These are phyloP conservation scores for Epichloe festucae DNA, from an alignment of 2,329 filamentous ascomycete genomes.

Conservation along the genomic window DNA sequence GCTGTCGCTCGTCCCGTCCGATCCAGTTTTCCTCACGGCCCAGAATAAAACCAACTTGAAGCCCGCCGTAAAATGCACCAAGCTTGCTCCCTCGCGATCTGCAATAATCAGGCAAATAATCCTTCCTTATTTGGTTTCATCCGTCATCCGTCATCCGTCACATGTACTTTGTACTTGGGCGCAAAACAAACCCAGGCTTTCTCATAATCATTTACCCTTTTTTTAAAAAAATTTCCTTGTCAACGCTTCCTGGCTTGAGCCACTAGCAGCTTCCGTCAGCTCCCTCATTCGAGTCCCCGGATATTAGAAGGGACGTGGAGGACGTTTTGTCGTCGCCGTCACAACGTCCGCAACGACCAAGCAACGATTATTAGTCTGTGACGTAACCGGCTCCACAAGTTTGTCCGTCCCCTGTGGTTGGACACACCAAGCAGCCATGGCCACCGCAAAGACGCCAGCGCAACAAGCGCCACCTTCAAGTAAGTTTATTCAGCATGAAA, in stretches of 20 bases:
- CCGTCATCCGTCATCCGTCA: background rate
- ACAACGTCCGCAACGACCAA: background rate
- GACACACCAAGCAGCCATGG: background rate
- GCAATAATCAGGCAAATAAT: background rate
- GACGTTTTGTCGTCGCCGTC: no score
- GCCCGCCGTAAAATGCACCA: background rate
- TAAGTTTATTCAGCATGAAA: slow-evolving; percentile 2
- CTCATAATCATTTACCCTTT: no score
- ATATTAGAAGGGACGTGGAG: no score
- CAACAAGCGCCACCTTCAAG: slow-evolving; percentile 5
- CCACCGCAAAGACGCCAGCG: slow-evolving; percentile 5
- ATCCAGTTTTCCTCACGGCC: background rate
- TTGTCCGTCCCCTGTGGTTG: no score
- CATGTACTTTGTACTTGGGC: background rate
- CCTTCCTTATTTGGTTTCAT: background rate
- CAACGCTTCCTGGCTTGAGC: no score
- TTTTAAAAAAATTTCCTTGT: no score
- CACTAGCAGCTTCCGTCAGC: no score
- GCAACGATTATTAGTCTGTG: background rate
- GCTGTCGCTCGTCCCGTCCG: background rate
- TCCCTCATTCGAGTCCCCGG: no score
- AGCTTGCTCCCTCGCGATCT: background rate
- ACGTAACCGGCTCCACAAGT: background rate
- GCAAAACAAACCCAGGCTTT: no score
- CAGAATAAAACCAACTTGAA: slow-evolving; percentile 4